Base-by-base conservation (phyloP, 768 basidiomycete species). In the Ramaria sp. region DNA sequence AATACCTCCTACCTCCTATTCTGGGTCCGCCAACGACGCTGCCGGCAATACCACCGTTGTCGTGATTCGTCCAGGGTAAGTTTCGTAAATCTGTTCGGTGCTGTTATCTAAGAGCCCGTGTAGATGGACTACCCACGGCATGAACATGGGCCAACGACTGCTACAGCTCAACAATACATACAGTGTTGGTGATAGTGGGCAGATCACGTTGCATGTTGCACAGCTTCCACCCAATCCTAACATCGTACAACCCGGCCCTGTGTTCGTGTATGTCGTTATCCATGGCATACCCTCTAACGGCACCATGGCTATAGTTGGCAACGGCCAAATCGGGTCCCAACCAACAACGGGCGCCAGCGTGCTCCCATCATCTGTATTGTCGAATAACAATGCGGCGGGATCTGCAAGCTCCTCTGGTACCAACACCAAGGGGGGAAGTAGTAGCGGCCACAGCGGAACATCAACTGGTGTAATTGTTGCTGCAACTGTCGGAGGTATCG, bases 211-310 rank as follows among this genome's bases (percentile, higher is more conserved):
- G 2, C 85, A 94, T 68, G 86, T 90, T 46, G 71, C 86, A 1
- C 93, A 94, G 66, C 76, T 82, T 7, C 91, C 90, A 0, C 87
- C 91, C 0, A 91, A 88, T 70, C 73, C 93, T 10, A 86, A 89
- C 66, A 63, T 97, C 64, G 79, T 96, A 74, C 84, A 87, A 63
- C 94, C 95, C 4, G 94, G 94, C 5, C 93, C 94, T 7, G 87
- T 80, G 0, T 73, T 93, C 61, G 59, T 94, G 59, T 96, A 82
- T 64, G 87, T 94, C 58, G 86, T 82, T 37, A 78, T 97, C 60
- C 76, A 85, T 60, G 92, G 91, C 41, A 80, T 96, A 12, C 94
- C 93, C 2, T 85, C 83, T 53, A 84, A 83, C 59, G 93, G 86
- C 1, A 79, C 81, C 11, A 79, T 78, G 68, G 77, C 94, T 54